phyloP scores from a whole-genome alignment of 192 early-diverging fungal species.

The Backusella liffmaniae region DNA sequence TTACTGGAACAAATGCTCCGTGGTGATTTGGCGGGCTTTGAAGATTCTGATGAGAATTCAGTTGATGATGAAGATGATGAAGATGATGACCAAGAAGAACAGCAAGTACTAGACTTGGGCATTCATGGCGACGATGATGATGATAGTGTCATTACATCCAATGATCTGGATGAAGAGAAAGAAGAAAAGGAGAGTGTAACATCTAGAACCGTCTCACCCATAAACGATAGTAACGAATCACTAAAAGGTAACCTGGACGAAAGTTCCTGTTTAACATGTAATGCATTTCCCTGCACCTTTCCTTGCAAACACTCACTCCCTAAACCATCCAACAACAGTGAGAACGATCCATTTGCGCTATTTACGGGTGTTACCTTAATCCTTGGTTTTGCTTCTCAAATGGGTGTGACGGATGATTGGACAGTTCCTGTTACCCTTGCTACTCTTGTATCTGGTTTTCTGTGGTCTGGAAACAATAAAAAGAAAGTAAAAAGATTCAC shows the following conservation, averaged over 20 bases:
- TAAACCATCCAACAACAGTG: not conserved
- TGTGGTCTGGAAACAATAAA: conserved; percentile 29
- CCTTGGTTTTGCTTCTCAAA: conserved; percentile 26
- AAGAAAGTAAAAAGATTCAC: conserved; percentile 4
- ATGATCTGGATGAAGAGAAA: not conserved
- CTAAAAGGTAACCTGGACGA: conserved; percentile 7
- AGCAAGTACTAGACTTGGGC: not conserved
- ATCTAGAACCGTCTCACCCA: not conserved
- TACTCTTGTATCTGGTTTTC: conserved; percentile 32
- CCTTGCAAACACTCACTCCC: conserved; percentile 2
- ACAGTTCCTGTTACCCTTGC: conserved; percentile 36
- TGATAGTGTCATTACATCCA: not conserved
- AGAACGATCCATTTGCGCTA: conserved; percentile 16
- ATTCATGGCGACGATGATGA: not conserved
- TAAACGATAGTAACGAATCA: not conserved
- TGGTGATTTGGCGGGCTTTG: conserved; percentile 31
- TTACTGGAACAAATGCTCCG: conserved; percentile 36
- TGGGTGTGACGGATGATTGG: conserved; percentile 42
- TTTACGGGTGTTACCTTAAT: conserved; percentile 30
- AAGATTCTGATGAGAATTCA: not conserved
- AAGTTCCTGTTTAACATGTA: conserved; percentile 9
- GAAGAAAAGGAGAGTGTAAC: not conserved
- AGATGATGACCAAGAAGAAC: not conserved
- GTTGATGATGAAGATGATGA: not conserved
- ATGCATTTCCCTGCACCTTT: conserved; percentile 13